Conservation (phyloP, 768 basidiomycete species). For the Ephemerocybe angulata region DNA sequence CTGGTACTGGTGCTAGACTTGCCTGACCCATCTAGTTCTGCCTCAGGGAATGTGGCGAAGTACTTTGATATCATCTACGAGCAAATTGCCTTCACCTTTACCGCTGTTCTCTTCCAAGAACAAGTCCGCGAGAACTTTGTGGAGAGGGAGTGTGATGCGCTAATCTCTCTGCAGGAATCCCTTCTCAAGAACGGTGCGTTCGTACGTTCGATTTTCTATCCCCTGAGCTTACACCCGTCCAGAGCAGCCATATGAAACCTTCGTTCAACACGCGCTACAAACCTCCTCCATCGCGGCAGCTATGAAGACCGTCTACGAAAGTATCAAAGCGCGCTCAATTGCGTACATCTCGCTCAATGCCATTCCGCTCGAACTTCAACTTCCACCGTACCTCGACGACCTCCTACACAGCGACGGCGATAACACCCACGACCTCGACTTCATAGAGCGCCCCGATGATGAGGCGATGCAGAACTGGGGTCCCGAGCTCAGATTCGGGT, state of each 20-base stretch:
- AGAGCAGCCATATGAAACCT: conserved; percentile 63
- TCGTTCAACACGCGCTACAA: conserved; percentile 53
- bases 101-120: conserved; percentile 89
- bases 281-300: conserved; percentile 70
- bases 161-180: conserved; percentile 69
- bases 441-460: conserved; percentile 47
- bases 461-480: conserved; percentile 59
- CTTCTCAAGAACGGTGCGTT: conserved; percentile 58
- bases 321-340: conserved; percentile 71
- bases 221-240: conserved; percentile 9
- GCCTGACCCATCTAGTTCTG: conserved; percentile 85
- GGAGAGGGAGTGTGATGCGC: conserved; percentile 69
- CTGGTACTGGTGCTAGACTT: conserved; percentile 83
- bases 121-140: conserved; percentile 87
- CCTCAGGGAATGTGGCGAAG: conserved; percentile 69
- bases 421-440: conserved; percentile 49
- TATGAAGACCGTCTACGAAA: conserved; percentile 77
- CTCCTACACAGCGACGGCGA: conserved; percentile 67
- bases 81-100: conserved; percentile 84
- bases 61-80: conserved; percentile 88
- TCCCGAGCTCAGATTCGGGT: conserved; percentile 64
- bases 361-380: conserved; percentile 79
- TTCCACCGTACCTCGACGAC: conserved; percentile 75
- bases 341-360: conserved; percentile 77
- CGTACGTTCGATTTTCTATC: background rate